Conservation (phyloP, 352 stramenopile species). For the Globisporangium heterothallicum region DNA sequence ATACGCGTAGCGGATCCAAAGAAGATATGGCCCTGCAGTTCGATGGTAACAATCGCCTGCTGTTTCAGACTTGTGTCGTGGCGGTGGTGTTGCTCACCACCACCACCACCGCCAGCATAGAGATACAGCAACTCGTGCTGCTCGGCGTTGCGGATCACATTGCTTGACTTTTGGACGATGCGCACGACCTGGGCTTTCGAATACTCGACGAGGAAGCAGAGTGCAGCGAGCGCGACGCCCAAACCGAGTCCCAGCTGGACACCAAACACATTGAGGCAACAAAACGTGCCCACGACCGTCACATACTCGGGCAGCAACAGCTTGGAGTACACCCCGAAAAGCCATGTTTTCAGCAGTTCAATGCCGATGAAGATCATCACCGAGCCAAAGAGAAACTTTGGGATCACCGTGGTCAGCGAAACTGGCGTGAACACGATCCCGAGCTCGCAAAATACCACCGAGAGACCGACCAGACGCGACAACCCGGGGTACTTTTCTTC, state of each 20-base stretch:
- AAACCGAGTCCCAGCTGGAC: slow-evolving; percentile 84
- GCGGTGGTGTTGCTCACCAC: slow-evolving; percentile 6
- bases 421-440: slow-evolving; percentile 76
- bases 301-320: slow-evolving; percentile 83
- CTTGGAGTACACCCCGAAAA: slow-evolving; percentile 55
- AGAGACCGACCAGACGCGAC: slow-evolving; percentile 61
- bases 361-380: slow-evolving; percentile 95
- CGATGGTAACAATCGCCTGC: slow-evolving; percentile 56
- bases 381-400: slow-evolving; percentile 96
- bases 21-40: slow-evolving; percentile 72
- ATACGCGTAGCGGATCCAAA: slow-evolving; percentile 72
- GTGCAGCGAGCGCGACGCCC: slow-evolving; percentile 43
- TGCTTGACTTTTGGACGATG: slow-evolving; percentile 56
- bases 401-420: slow-evolving; percentile 88
- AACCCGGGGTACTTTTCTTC: slow-evolving; percentile 38
- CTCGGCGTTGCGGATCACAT: slow-evolving; percentile 56
- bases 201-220: slow-evolving; percentile 84
- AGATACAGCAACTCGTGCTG: slow-evolving; percentile 48
- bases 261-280: slow-evolving; percentile 82
- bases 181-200: slow-evolving; percentile 55
- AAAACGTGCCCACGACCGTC: slow-evolving; percentile 89
- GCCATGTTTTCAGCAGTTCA: slow-evolving; percentile 89
- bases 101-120: no score
- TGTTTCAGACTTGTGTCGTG: slow-evolving; percentile 23
- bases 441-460: slow-evolving; percentile 48